A percentile compares a stretch with the other conserved stretches of the same genome.
Evolutionary conservation across 495 filamentous ascomycete species (phyloP).

Genomic region (Choiromyces venosus): DNA sequence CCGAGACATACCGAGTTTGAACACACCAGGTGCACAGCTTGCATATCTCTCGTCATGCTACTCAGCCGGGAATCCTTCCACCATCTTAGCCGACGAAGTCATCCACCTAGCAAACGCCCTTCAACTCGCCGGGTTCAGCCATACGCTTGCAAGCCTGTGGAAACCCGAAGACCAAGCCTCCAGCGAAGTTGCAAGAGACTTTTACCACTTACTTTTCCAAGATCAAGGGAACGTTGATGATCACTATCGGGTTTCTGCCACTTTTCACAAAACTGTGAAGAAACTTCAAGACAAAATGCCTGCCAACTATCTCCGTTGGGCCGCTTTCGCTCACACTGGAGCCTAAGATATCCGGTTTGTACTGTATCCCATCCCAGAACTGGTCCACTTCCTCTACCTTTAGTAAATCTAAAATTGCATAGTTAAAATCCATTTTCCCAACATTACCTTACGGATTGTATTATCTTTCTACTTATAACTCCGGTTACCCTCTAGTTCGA

Average conservation of each 20-base stretch:
- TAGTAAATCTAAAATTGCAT: no score
- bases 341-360: constrained; percentile 7
- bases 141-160: constrained; percentile 44
- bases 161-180: constrained; percentile 16
- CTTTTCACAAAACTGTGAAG: constrained; percentile 28
- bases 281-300: not conserved
- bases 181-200: constrained; percentile 13
- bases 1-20: no score
- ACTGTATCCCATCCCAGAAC: no score
- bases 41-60: constrained; percentile 43
- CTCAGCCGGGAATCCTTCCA: constrained; percentile 30
- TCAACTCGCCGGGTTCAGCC: constrained; percentile 44
- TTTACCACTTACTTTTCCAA: constrained; percentile 19
- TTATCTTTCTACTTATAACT: no score
- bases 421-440: no score
- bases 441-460: no score
- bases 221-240: not conserved
- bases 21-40: constrained; percentile 5
- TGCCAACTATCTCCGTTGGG: constrained; percentile 11
- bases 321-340: constrained; percentile 24
- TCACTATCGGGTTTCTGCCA: constrained; percentile 8
- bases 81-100: constrained; percentile 36
- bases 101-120: constrained; percentile 42
- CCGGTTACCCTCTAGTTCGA: no score
- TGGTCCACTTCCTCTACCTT: no score